These are phyloP conservation scores for Aspergillus asperescens DNA, from an alignment of 495 filamentous ascomycete genomes.

Conservation along the genomic window DNA sequence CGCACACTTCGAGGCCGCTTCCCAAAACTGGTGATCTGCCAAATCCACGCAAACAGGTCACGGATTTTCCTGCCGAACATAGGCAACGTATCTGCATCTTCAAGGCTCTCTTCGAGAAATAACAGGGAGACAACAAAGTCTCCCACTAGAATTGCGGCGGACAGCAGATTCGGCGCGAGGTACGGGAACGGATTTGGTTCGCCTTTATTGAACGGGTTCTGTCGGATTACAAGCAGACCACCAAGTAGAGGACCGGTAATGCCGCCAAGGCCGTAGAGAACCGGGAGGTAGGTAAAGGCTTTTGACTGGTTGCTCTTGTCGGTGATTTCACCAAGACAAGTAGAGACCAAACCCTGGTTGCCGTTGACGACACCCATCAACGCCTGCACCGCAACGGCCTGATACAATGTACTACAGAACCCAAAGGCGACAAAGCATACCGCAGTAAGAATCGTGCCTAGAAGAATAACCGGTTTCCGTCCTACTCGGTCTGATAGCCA, in stretches of 20 bases:
- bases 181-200: constrained; percentile 68
- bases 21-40: constrained; percentile 63
- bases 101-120: constrained; percentile 84
- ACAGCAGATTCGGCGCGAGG: constrained; percentile 74
- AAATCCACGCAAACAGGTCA: constrained; percentile 62
- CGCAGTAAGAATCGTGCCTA: constrained; percentile 78
- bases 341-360: constrained; percentile 82
- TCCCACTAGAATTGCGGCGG: constrained; percentile 61
- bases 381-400: constrained; percentile 77
- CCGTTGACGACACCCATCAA: constrained; percentile 92
- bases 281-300: constrained; percentile 87
- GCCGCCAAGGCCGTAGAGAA: constrained; percentile 87
- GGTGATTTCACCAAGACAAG: constrained; percentile 90
- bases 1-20: constrained; percentile 55
- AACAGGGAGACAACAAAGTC: constrained; percentile 68
- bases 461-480: constrained; percentile 85
- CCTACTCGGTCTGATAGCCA: constrained; percentile 84
- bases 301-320: constrained; percentile 88
- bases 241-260: constrained; percentile 89
- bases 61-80: constrained; percentile 53
- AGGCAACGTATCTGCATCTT: constrained; percentile 61
- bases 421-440: constrained; percentile 82
- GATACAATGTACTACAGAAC: constrained; percentile 74
- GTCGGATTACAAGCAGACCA: constrained; percentile 66
- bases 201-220: constrained; percentile 48